Evolutionary conservation across 768 basidiomycete species (phyloP).

Genomic region (Suillus fuscotomentosus): DNA sequence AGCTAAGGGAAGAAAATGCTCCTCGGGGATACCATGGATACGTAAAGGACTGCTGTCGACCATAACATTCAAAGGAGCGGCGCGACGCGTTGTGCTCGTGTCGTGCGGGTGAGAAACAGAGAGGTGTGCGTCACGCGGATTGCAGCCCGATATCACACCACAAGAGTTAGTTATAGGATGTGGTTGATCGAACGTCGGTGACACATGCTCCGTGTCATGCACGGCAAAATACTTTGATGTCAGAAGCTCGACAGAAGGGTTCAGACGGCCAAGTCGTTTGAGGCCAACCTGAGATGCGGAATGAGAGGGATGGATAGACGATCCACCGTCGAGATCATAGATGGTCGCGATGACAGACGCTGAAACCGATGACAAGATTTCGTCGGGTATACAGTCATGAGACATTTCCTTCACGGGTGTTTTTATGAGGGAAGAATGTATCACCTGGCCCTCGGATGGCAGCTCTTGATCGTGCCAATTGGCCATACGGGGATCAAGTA

Average conservation of each 20-base stretch:
- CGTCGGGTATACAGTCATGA: neutral
- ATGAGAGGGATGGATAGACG: constrained; percentile 47
- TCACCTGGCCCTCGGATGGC: constrained; percentile 1
- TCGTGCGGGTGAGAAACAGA: neutral
- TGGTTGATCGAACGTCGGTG: neutral
- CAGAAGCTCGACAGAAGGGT: constrained; percentile 8
- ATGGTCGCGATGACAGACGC: constrained; percentile 20
- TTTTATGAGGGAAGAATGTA: neutral
- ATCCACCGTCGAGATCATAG: constrained; percentile 19
- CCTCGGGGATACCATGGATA: neutral
- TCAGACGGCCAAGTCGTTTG: constrained; percentile 1
- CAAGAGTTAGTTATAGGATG: too few relatives aligned
- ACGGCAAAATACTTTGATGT: constrained; percentile 15
- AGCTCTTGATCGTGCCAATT: constrained; percentile 25
- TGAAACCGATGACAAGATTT: neutral
- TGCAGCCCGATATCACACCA: neutral
- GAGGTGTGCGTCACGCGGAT: neutral
- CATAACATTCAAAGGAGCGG: neutral
- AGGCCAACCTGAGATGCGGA: constrained; percentile 51
- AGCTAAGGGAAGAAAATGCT: neutral
- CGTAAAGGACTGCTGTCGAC: neutral
- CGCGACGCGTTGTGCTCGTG: neutral
- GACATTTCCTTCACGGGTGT: neutral
- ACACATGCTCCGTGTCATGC: too few relatives aligned
- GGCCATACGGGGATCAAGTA: constrained; percentile 35